These are phyloP conservation scores for Epichloe uncinata DNA, from an alignment of 2,329 filamentous ascomycete species.

Conservation along the genomic window DNA sequence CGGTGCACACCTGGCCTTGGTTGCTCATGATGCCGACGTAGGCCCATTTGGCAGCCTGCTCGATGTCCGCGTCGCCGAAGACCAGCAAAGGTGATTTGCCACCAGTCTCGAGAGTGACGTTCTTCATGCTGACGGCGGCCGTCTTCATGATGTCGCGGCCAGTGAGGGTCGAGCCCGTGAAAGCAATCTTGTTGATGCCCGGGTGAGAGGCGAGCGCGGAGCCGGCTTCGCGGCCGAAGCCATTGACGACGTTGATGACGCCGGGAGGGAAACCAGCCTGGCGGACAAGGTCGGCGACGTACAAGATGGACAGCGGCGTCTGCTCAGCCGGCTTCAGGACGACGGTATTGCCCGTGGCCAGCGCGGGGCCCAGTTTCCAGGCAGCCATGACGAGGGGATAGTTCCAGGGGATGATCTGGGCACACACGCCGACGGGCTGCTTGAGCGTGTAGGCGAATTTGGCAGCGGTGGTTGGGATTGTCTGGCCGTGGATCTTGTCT, in stretches of 20 bases:
- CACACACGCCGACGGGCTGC: constrained; percentile 67
- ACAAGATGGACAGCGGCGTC: constrained; percentile 51
- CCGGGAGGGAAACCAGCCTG: constrained; percentile 68
- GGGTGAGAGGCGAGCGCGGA: constrained; percentile 54
- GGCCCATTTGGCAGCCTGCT: constrained; percentile 51
- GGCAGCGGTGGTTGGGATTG: constrained; percentile 52
- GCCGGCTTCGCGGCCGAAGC: constrained; percentile 54
- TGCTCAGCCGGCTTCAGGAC: constrained; percentile 55
- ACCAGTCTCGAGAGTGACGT: constrained; percentile 53
- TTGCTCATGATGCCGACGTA: constrained; percentile 42
- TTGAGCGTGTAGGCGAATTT: constrained; percentile 67
- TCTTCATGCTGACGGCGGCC: constrained; percentile 52
- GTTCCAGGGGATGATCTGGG: constrained; percentile 64
- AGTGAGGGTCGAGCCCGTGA: constrained; percentile 62
- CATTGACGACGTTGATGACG: constrained; percentile 65
- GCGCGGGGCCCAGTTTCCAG: constrained; percentile 65
- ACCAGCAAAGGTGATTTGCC: constrained; percentile 53
- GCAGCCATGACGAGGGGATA: constrained; percentile 36
- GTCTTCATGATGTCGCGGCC: constrained; percentile 65
- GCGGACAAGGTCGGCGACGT: constrained; percentile 52
- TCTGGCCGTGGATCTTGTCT: constrained; percentile 66
- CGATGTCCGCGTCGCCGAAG: constrained; percentile 52
- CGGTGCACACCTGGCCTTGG: constrained; percentile 52
- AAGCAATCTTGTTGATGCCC: constrained; percentile 63
- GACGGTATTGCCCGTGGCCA: constrained; percentile 51